These are phyloP conservation scores for Ophiostoma ulmi DNA, from an alignment of 2,329 filamentous ascomycete species.

Conservation along the genomic window DNA sequence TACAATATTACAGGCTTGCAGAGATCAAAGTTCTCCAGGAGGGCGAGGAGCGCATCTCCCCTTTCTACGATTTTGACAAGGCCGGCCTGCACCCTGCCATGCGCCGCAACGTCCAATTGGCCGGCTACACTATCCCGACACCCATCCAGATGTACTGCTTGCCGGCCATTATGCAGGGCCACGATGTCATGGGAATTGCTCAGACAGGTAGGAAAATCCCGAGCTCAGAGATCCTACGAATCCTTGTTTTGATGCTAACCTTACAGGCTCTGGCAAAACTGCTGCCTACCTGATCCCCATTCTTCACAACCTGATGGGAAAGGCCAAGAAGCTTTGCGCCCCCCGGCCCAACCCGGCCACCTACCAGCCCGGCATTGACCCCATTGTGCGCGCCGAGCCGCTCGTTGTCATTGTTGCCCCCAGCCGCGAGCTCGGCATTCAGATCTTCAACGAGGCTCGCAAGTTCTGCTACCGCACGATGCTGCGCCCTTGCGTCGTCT, in stretches of 20 bases:
- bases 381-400: conserved; percentile 69
- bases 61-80: conserved; percentile 58
- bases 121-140: conserved; percentile 67
- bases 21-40: conserved; percentile 54
- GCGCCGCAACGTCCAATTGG: conserved; percentile 68
- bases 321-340: conserved; percentile 81
- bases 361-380: conserved; percentile 46
- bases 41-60: conserved; percentile 47
- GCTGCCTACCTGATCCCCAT: conserved; percentile 88
- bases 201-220: conserved; percentile 66
- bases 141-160: conserved; percentile 84
- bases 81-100: conserved; percentile 83
- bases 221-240: conserved; percentile 31
- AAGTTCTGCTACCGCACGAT: conserved; percentile 92
- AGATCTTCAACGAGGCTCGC: conserved; percentile 92
- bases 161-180: conserved; percentile 67
- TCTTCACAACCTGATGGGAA: conserved; percentile 88
- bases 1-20: conserved; percentile 43
- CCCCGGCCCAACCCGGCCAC: conserved; percentile 62
- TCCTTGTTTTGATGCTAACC: background rate
- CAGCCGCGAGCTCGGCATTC: conserved; percentile 82
- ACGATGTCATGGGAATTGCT: conserved; percentile 82
- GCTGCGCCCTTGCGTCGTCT: conserved; percentile 84
- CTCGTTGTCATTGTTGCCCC: conserved; percentile 80
- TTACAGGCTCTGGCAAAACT: conserved; percentile 86